A percentile compares a stretch with the other conserved stretches of the same genome.
These are phyloP conservation scores for Monosporascus sp. DNA, from an alignment of 2,329 filamentous ascomycete genomes.

Conservation along the genomic window DNA sequence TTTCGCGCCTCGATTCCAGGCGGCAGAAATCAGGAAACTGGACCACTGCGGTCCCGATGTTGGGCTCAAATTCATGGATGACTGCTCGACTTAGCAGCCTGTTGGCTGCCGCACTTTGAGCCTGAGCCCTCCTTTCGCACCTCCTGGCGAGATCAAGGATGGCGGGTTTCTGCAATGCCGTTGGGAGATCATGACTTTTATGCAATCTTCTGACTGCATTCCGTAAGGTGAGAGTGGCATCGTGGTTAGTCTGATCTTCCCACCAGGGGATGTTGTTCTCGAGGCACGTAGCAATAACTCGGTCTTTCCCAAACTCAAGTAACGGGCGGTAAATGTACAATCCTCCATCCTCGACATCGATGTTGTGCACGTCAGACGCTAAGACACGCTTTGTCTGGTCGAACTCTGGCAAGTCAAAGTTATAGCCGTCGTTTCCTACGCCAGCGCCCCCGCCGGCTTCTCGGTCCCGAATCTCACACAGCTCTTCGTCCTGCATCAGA, in stretches of 20 bases:
- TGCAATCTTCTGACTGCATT: slow-evolving; percentile 74
- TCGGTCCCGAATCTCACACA: background rate
- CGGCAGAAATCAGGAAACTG: slow-evolving; percentile 36
- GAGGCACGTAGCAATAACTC: slow-evolving; percentile 70
- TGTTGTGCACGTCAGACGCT: slow-evolving; percentile 10
- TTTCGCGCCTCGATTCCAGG: slow-evolving; percentile 12
- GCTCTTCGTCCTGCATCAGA: slow-evolving; percentile 13
- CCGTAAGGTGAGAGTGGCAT: slow-evolving; percentile 69
- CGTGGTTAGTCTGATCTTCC: slow-evolving; percentile 78
- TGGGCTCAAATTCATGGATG: slow-evolving; percentile 41
- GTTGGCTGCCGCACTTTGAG: slow-evolving; percentile 48
- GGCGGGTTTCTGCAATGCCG: slow-evolving; percentile 59
- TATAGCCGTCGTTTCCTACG: slow-evolving; percentile 11
- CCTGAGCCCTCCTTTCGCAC: slow-evolving; percentile 38
- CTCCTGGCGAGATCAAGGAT: slow-evolving; percentile 57
- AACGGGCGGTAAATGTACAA: slow-evolving; percentile 65
- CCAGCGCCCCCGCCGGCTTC: slow-evolving; percentile 1
- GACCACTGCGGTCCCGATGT: slow-evolving; percentile 42
- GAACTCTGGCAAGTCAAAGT: slow-evolving; percentile 15
- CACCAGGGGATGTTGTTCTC: slow-evolving; percentile 67
- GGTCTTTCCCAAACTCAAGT: slow-evolving; percentile 64
- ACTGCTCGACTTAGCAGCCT: slow-evolving; percentile 46
- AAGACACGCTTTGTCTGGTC: slow-evolving; percentile 6
- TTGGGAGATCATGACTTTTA: slow-evolving; percentile 55
- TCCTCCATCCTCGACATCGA: slow-evolving; percentile 57